Base-by-base conservation (phyloP, 2,329 filamentous ascomycete species). In the Acephala macrosclerotiorum region DNA sequence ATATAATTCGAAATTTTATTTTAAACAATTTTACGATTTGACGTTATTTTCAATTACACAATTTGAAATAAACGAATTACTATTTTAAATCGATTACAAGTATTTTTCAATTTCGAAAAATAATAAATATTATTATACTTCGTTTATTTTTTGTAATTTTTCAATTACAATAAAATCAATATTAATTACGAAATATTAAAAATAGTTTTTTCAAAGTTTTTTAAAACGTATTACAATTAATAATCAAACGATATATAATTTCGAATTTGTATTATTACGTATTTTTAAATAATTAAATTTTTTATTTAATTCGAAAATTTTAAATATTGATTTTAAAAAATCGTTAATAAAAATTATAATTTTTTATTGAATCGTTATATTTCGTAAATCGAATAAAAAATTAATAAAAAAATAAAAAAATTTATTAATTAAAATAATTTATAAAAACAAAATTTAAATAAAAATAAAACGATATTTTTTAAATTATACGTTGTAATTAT, bases 101-200 rank as follows among this genome's bases (percentile, higher is more conserved):
- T 53, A n/a, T 58, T 18, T 6, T 33, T 45, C 56, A 38, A 63
- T 11, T n/a, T 60, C 58, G 33, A 26, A 60, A 45, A 16, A n/a
- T 49, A 49, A 64, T 64, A 45, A 57, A 20, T n/a, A 68, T 11
- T 26, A 64, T 29, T 22, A 63, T 62, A 20, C 63, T 57, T 26
- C 51, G 62, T 55, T 40, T 61, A 58, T 42, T 22, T 67, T 62
- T 66, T 60, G 47, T 58, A 67, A 58, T 47, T 14, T 26, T 7
- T 61, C 55, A 22, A 63, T 61, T 36, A 25, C 33, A 38, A 3
- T 61, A 35, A 14, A 51, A 66, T 33, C 67, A 25, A 53, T 60
- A 65, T 51, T 53, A 67, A 18, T 64, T 66, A 64, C 68, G 40
- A n/a, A n/a, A n/a, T n/a, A n/a, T n/a, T n/a, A n/a, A n/a, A n/a